Evolutionary conservation across 2,329 filamentous ascomycete genomes (phyloP), one percentile per base, ranked within the genome.

Genomic region (Paramyrothecium sp.): DNA sequence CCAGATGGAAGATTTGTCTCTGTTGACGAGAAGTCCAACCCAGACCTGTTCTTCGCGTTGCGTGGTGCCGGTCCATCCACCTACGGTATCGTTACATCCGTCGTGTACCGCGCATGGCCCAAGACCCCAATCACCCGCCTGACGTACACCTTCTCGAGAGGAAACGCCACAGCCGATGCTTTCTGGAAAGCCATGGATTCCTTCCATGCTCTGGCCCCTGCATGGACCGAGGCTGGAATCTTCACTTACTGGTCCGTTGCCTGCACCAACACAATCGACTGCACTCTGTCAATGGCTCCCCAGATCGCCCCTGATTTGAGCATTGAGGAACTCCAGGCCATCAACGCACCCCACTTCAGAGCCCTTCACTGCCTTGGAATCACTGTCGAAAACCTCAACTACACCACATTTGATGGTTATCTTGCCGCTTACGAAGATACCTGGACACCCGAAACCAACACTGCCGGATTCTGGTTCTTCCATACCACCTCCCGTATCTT

Each of bases 1-100:
- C 73, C 78, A 12, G 73, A 75, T 57, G 81, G 81, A 16, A 61
- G 68, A 4, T 71, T 78, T 21, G 66, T 81, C 3, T 75, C 77
- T 46, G 77, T 73, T 23, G 76, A 71, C n/a, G 66, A 67, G 30
- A 71, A 68, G 20, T 60, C 72, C 41, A 75, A 83, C 56, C 33
- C 71, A 1, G 80, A 82, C 53, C 68, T 83, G 3, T 82, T 76
- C 69, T 81, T 77, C 77, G 80, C 79, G 2, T 70, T 83, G 30
- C 69, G 76, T 16, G 80, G 80, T 21, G 80, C 75, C 12, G 78
- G 78, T n/a, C 11, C 11, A n/a, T 11, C 11, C 46, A 48, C 46
- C 46, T 48, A 48, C 19, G 46, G 46, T 20, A 48, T 48, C 19
- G 46, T 48, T 48, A 48, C 46, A 13, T 48, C 46, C 13, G 46